Evolutionary conservation across 2,329 filamentous ascomycete genomes (phyloP), one percentile per base, ranked within the genome.

Genomic region (Curvularia hawaiiensis): DNA sequence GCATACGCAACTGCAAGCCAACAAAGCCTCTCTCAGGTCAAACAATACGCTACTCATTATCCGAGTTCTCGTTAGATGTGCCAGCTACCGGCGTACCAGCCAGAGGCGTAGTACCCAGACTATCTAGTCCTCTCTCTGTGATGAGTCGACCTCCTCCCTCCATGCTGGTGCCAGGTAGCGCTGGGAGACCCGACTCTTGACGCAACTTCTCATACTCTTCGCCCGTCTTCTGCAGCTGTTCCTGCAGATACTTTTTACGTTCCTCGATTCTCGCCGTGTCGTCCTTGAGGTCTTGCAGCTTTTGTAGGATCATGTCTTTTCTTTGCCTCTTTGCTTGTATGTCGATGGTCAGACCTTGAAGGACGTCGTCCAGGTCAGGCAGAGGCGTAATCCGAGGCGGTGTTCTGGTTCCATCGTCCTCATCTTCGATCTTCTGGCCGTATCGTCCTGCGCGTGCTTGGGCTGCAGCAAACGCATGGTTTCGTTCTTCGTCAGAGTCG

Each of bases 381-480:
- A 97, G 78, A 2, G 92, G 88, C 6, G 90, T 88, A 68, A 96
- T 90, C 60, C 86, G 88, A 3, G 91, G 85, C 0, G 89, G 90
- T 2, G 88, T 87, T 55, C 82, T 86, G 4, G 84, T 76, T 11
- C 80, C 73, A 20, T 80, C 71, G 73, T 62, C 75, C 64, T 38
- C 75, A 2, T 79, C 74, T 7, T 74, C 14, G 72, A 79, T 67
- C 81, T 82, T 68, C 81, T 78, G 61, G 58, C 83, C 90, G 67
- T 94, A 93, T 79, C 95, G 89, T n/a, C 92, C 94, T 3, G 91
- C 90, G 20, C 90, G 85, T 9, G 91, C 93, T 78, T 98, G 94
- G 4, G 91, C 89, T 11, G 88, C 86, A 75, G 97, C 93, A 77
- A 96, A 98, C 0, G 91, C 93, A 2, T 89, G 91, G 56, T 88